A percentile compares a stretch with the other conserved stretches of the same genome.
These are phyloP conservation scores for Pouteria campechiana DNA, from an alignment of 179 eudicot genomes.

Conservation along the genomic window DNA sequence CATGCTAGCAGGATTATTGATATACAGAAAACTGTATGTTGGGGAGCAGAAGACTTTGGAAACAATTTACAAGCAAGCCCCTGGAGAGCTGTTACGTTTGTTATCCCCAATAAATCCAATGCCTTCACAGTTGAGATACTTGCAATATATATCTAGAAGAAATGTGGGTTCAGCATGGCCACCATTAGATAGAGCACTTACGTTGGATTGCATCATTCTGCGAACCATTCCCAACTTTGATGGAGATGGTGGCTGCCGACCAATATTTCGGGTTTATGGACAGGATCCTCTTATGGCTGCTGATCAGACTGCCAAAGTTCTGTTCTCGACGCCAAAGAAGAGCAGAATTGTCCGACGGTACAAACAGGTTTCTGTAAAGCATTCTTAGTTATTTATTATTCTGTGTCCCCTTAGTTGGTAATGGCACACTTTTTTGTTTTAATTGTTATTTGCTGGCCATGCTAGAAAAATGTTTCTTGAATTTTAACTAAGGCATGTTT, in stretches of 20 bases:
- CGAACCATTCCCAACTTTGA: constrained; percentile 51
- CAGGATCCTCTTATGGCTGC: constrained; percentile 44
- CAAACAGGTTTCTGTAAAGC: constrained; percentile 49
- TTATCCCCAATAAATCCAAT: constrained; percentile 58
- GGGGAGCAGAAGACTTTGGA: constrained; percentile 77
- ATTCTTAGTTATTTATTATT: background rate
- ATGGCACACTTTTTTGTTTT: background rate
- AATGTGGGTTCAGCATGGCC: constrained; percentile 75
- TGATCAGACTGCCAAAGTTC: constrained; percentile 41
- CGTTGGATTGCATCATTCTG: constrained; percentile 62
- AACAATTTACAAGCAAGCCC: constrained; percentile 77
- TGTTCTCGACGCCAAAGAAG: constrained; percentile 52
- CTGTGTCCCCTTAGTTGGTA: too few relatives aligned
- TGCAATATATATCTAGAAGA: constrained; percentile 78
- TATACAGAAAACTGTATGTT: constrained; percentile 51
- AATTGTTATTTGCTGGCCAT: background rate
- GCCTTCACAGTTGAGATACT: constrained; percentile 80
- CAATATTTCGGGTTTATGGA: constrained; percentile 63
- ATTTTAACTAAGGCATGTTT: background rate
- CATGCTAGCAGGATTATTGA: constrained; percentile 64
- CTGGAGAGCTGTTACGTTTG: constrained; percentile 50
- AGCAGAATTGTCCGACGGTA: constrained; percentile 48
- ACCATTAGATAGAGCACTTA: constrained; percentile 59
- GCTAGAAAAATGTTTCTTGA: background rate
- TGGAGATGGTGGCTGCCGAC: constrained; percentile 61